These are phyloP conservation scores for Cetraspora pellucida DNA, from an alignment of 192 early-diverging fungal genomes.

Conservation along the genomic window DNA sequence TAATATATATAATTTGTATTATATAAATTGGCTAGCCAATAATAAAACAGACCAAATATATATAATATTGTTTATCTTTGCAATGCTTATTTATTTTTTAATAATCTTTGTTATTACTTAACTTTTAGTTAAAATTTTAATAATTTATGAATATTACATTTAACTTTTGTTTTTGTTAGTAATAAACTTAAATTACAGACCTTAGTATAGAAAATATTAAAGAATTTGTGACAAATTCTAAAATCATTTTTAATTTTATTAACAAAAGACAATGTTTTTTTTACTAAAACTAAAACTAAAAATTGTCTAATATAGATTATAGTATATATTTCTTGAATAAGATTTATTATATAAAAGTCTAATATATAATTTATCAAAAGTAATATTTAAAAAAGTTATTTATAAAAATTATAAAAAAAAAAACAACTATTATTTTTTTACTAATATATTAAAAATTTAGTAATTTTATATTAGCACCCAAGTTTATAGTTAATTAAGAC, in stretches of 20 bases:
- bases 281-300: conserved; percentile 18
- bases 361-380: conserved; percentile 12
- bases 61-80: too few species aligned
- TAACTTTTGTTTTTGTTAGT: conserved; percentile 9
- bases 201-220: conserved; percentile 5
- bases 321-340: conserved; percentile 21
- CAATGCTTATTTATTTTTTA: too few species aligned
- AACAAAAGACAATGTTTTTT: conserved; percentile 16
- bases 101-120: too few species aligned
- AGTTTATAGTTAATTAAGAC: not conserved
- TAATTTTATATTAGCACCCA: conserved; percentile 3
- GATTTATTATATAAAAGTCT: conserved; percentile 20
- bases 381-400: not conserved
- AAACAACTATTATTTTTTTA: conserved; percentile 5
- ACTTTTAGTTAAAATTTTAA: conserved; percentile 12
- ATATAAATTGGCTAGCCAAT: too few species aligned
- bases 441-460: conserved; percentile 24
- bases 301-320: conserved; percentile 20
- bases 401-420: not conserved
- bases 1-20: too few species aligned
- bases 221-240: conserved; percentile 24
- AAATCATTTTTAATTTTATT: conserved; percentile 18
- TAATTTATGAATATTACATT: conserved; percentile 9
- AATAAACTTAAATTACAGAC: not conserved
- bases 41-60: too few species aligned